Evolutionary conservation across 345 rosid species (phyloP), one percentile per base, ranked within the genome.

Genomic region (Eutrema yunnanense): DNA sequence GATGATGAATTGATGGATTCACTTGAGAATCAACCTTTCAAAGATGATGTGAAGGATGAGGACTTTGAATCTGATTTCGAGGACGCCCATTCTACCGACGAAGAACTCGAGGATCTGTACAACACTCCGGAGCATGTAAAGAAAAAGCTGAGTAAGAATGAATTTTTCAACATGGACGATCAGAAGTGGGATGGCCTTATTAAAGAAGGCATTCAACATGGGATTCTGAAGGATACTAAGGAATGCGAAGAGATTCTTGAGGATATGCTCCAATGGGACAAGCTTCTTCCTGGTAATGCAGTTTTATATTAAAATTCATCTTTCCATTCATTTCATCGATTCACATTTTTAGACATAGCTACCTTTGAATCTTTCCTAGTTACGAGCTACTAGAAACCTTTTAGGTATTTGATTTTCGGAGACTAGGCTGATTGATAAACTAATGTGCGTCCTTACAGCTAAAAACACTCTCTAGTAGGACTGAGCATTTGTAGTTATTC

Each of bases 221-320:
- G 96, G 12, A 58, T 76, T 76, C 68, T 95, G 29, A 83, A 58
- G 65, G 88, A 92, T 79, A 89, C 99, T 5, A 83, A 77, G 76
- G 90, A 89, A 63, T 95, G 99, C 60, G 99, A 92, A 53, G 82
- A 77, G 52, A 82, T 88, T 81, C 82, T 92, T 19, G 96, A 95
- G 81, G 97, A 87, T 81, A 92, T 88, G 93, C 92, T 89, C 69
- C 75, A 82, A 58, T 92, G 97, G 99, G 93, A 88, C 69, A 88
- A 87, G 61, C 96, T 95, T 34, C 97, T 92, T 77, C 96, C 97
- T 50, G 92, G 96, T 91, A 82, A 62, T 61, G 36, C 6, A 6
- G 13, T 8, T 73, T 47, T 53, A 6, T 37, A 4, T 26, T 43
- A 27, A 29, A 37, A 27, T 27, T 22, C 46, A 42, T 51, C 37